Base-by-base conservation (phyloP, 2,329 filamentous ascomycete species). In the Acrocalymma vagum region DNA sequence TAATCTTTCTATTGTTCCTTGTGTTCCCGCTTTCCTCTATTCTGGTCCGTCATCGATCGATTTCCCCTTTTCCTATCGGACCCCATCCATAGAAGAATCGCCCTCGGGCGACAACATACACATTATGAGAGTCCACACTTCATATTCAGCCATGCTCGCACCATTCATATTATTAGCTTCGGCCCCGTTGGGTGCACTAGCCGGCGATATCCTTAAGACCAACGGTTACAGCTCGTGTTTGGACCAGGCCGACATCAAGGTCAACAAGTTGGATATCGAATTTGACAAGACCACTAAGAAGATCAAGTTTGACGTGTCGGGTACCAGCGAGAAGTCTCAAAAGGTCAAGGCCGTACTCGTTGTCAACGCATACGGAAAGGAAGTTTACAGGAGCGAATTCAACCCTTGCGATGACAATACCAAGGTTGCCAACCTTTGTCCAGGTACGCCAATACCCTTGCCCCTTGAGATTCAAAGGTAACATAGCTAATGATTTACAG, bases 331-430 rank as follows among this genome's bases (percentile, higher is more conserved):
- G 38, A 82, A 81, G 65, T 71, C 80, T 54, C 90, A 94, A 68
- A 92, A 96, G 54, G 90, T 97, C 45, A 88, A 81, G 39, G 92
- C 90, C 10, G 75, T 74, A 11, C 76, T 97, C 44, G 79, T 82
- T 15, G 88, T 96, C 25, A 87, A 80, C 17, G 93, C 93, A 7
- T 97, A 97, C 63, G 94, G 94, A 45, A 83, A 82, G 43, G 72
- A 87, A 47, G 82, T 96, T 16, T 97, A 95, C 72, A 77, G 80
- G 25, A 88, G 89, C 45, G 75, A 73, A 4, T 96, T 97, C 72
- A 84, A 96, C 62, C 94, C 94, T 23, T 99, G 94, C 70, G 80
- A 85, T 13, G 55, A 72, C 2, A 72, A 64, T 24, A 91, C 84
- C 13, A 85, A 82, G 53, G 80, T 96, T 34, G 67, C 80, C 7